Evolutionary conservation across 2,329 filamentous ascomycete genomes (phyloP).

Genomic region (Pleoardoris graminearum): DNA sequence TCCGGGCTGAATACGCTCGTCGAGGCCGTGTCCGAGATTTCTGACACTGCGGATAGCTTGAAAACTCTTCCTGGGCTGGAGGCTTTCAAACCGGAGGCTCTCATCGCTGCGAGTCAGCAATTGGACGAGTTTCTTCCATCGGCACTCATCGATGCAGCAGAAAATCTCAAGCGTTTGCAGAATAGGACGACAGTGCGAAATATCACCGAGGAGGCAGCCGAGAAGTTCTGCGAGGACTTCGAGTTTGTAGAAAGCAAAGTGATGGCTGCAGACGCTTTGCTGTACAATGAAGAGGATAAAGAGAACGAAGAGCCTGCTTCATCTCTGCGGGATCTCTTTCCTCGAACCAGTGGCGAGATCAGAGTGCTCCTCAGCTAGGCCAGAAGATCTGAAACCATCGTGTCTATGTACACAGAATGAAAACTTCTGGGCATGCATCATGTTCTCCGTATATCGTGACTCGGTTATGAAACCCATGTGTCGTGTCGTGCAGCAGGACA

Average conservation of each 20-base stretch:
- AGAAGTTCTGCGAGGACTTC: constrained; percentile 84
- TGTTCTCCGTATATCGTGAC: neutral
- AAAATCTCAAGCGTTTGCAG: constrained; percentile 74
- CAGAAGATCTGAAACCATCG: too few species aligned
- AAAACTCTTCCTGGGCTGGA: constrained; percentile 59
- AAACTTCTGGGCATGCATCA: too few species aligned
- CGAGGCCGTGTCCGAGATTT: constrained; percentile 55
- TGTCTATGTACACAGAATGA: too few species aligned
- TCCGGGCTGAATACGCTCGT: constrained; percentile 74
- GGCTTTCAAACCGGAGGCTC: constrained; percentile 61
- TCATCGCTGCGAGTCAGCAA: constrained; percentile 71
- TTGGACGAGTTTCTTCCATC: constrained; percentile 92
- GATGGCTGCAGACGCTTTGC: constrained; percentile 60
- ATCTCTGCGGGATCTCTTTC: constrained; percentile 60
- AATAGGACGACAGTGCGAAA: constrained; percentile 72
- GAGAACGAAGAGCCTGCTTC: constrained; percentile 44
- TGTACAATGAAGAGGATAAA: constrained; percentile 39
- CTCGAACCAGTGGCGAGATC: constrained; percentile 67
- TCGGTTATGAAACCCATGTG: neutral
- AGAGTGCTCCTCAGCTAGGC: constrained; percentile 62
- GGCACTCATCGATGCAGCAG: constrained; percentile 87
- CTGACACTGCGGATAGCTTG: constrained; percentile 54
- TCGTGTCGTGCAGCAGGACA: too few species aligned
- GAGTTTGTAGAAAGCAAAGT: constrained; percentile 68
- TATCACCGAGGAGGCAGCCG: constrained; percentile 80